These are phyloP conservation scores for Lactifluus rugatus DNA, from an alignment of 768 basidiomycete species.

Conservation along the genomic window DNA sequence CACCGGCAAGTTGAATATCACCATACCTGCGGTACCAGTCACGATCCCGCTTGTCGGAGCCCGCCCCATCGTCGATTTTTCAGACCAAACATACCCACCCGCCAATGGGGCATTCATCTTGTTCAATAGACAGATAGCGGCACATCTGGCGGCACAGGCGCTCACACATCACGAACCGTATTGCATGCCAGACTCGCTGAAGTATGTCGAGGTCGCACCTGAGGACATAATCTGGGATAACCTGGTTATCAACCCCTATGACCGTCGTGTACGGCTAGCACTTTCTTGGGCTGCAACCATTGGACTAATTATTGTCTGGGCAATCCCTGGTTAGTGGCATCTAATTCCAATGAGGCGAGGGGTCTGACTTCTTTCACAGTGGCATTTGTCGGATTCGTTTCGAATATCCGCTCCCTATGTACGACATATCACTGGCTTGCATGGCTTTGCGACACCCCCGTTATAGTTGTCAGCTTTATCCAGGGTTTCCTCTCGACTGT, in stretches of 20 bases:
- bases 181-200: conserved; percentile 51
- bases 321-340: conserved; percentile 55
- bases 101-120: conserved; percentile 69
- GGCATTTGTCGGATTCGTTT: conserved; percentile 67
- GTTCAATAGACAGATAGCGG: conserved; percentile 90
- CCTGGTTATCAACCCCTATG: conserved; percentile 84
- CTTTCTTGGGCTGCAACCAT: conserved; percentile 69
- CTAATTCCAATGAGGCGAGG: neutral
- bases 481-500: conserved; percentile 86
- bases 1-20: conserved; percentile 22
- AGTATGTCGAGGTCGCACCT: conserved; percentile 76
- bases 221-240: conserved; percentile 90
- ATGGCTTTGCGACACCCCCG: conserved; percentile 76
- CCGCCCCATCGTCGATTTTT: conserved; percentile 15
- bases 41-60: conserved; percentile 8
- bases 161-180: conserved; percentile 76
- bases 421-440: conserved; percentile 55
- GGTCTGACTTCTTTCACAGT: conserved; percentile 15
- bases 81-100: conserved; percentile 27
- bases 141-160: conserved; percentile 74
- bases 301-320: conserved; percentile 81
- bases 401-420: conserved; percentile 70
- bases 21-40: conserved; percentile 8
- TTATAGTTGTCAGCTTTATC: conserved; percentile 68
- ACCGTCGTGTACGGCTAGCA: conserved; percentile 30